Evolutionary conservation across 2,329 filamentous ascomycete species (phyloP).

Genomic region (Fusarium sp.): DNA sequence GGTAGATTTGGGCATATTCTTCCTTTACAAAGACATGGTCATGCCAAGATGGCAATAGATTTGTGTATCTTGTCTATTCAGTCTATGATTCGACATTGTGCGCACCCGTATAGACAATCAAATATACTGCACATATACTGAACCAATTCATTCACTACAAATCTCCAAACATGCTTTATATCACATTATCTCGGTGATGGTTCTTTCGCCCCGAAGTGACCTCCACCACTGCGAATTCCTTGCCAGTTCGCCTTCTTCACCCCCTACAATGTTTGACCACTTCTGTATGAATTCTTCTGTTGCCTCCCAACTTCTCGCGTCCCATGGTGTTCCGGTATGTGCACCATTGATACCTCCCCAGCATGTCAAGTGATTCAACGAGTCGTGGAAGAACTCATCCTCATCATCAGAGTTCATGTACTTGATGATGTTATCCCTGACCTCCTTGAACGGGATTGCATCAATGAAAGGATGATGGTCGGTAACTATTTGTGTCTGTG

Average conservation of each 20-base stretch:
- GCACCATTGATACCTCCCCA: constrained; percentile 44
- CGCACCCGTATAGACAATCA: constrained; percentile 35
- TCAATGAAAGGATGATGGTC: constrained; percentile 47
- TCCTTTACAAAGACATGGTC: background rate
- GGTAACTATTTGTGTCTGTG: constrained; percentile 38
- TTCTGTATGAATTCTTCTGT: constrained; percentile 46
- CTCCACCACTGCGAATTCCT: constrained; percentile 47
- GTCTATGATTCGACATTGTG: constrained; percentile 13
- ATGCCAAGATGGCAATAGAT: constrained; percentile 5
- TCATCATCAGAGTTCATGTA: constrained; percentile 39
- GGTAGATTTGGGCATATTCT: constrained; percentile 39
- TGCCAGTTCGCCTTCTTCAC: constrained; percentile 45
- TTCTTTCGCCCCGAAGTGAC: constrained; percentile 43
- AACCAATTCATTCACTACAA: constrained; percentile 4
- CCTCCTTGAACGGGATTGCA: constrained; percentile 41
- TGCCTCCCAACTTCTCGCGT: constrained; percentile 47
- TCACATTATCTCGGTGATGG: constrained; percentile 34
- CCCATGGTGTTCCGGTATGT: constrained; percentile 46
- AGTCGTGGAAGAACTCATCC: constrained; percentile 47
- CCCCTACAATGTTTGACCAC: constrained; percentile 45
- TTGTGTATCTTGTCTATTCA: constrained; percentile 14
- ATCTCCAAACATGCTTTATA: background rate
- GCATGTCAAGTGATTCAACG: constrained; percentile 45
- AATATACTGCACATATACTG: constrained; percentile 20
- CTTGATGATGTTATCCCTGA: constrained; percentile 45